Base-by-base conservation (phyloP, 805 yeast genomes). In the Zygoascus ofunaensis region DNA sequence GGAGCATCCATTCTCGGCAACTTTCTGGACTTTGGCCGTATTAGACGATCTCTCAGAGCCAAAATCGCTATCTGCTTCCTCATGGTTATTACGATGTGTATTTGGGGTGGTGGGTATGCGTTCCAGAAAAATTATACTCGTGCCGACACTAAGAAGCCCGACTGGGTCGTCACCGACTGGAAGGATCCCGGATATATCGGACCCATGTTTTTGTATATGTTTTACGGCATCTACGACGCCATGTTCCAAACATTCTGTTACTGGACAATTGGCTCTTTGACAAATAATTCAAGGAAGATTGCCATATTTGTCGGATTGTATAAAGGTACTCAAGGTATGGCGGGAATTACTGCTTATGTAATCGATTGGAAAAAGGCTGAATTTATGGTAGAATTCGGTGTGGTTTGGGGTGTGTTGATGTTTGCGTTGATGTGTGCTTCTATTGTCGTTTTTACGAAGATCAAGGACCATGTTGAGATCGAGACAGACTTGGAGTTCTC, bases 311-410 rank as follows among this genome's bases (percentile, higher is more conserved):
- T 79, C 20, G 81, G 80, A 34, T 70, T 73, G 56, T 77, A 76
- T 64, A 78, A 78, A 63, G 73, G 78, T 45, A 58, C 76, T 46
- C 82, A 78, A 62, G 68, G 77, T 28, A 79, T 79, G 5, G 80
- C 79, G 56, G 76, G 79, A n/a, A 82, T 79, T 21, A 66, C 77
- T 49, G 72, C 71, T 7, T 78, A 80, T 81, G 63, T 77, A 51
- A 59, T 75, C 49, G 79, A 76, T 55, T 71, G 75, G 20, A 49
- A 62, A 28, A 58, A 54, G 14, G 46, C 43, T 14, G 44, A 58
- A 28, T 74, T 69, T 57, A 63, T 67, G 56, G 55, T 57, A 21
- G 57, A 74, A 61, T 74, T 74, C 55, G 74, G 62, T 10, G 60
- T 72, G 20, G 66, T 73, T 22, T 76, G 81, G 80, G 81, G 64